phyloP scores from a whole-genome alignment of 345 rosid genomes.

The Microthlaspi erraticum region DNA sequence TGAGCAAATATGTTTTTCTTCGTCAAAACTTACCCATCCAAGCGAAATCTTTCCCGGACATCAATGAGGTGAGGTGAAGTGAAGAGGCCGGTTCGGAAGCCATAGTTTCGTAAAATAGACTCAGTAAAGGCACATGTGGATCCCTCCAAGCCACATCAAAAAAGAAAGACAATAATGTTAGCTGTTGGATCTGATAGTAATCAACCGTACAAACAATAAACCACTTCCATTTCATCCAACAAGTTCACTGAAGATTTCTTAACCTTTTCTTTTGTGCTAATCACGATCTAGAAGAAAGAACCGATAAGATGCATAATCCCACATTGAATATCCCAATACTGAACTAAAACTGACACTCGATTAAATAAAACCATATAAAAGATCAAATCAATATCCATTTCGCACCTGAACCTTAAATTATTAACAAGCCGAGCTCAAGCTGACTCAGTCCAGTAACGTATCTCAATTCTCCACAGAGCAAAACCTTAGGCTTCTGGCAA shows the following conservation, averaged over 20 bases:
- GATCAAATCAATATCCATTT: conserved; percentile 24
- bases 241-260: not conserved
- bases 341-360: conserved; percentile 8
- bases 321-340: conserved; percentile 1
- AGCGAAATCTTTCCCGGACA: conserved; percentile 91
- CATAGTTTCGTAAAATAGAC: conserved; percentile 82
- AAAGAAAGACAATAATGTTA: not conserved
- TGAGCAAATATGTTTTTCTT: not conserved
- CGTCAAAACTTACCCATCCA: conserved; percentile 69
- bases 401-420: conserved; percentile 23
- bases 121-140: conserved; percentile 93
- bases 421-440: conserved; percentile 14
- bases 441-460: conserved; percentile 32
- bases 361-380: conserved; percentile 16
- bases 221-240: conserved; percentile 14
- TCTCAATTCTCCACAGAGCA: conserved; percentile 24
- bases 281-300: conserved; percentile 6
- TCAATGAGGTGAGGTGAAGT: conserved; percentile 97
- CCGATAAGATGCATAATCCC: not conserved
- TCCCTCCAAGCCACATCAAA: conserved; percentile 60
- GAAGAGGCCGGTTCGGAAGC: conserved; percentile 92
- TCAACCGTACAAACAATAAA: conserved; percentile 2
- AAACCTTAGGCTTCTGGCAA: conserved; percentile 31
- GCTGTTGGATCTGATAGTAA: conserved; percentile 10
- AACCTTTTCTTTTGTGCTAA: not conserved